A percentile compares a stretch with the other conserved stretches of the same genome.
phyloP scores from a whole-genome alignment of 2,329 filamentous ascomycete genomes.

The Colletotrichum sp. region DNA sequence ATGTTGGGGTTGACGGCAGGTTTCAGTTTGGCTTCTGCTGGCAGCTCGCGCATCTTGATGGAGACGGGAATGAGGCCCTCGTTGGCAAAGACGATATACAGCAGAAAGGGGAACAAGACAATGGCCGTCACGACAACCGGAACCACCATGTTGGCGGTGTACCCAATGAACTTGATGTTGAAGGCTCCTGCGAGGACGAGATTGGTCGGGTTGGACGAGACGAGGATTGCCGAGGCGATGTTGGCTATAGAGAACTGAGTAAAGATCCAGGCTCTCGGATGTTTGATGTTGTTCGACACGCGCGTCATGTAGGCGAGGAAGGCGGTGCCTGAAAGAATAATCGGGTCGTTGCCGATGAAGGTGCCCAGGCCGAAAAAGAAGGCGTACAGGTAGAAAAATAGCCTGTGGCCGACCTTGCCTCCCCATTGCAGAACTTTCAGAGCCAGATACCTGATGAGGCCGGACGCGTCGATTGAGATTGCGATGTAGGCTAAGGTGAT shows the following conservation, averaged over 20 bases:
- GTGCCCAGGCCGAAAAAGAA: constrained; percentile 74
- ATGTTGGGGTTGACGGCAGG: constrained; percentile 75
- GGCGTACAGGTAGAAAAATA: constrained; percentile 75
- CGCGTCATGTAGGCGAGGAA: constrained; percentile 81
- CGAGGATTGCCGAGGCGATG: constrained; percentile 75
- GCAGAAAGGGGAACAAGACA: constrained; percentile 70
- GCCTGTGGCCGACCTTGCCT: constrained; percentile 67
- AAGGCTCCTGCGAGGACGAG: constrained; percentile 77
- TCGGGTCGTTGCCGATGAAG: constrained; percentile 77
- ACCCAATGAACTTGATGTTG: constrained; percentile 72
- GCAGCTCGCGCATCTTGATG: constrained; percentile 72
- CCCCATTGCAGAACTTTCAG: constrained; percentile 74
- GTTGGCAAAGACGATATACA: constrained; percentile 72
- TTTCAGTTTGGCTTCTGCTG: constrained; percentile 58
- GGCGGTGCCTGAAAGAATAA: constrained; percentile 75
- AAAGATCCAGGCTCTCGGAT: constrained; percentile 76
- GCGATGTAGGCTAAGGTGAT: constrained; percentile 77
- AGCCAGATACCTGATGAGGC: constrained; percentile 72
- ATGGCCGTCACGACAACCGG: constrained; percentile 72
- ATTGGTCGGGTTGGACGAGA: constrained; percentile 81
- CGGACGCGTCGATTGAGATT: constrained; percentile 78
- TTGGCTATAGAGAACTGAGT: constrained; percentile 76
- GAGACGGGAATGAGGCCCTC: constrained; percentile 66
- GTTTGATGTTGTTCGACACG: constrained; percentile 72
- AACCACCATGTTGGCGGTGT: constrained; percentile 80